Evolutionary conservation across 306 rosid species (phyloP).

Genomic region (Albizia julibrissin): DNA sequence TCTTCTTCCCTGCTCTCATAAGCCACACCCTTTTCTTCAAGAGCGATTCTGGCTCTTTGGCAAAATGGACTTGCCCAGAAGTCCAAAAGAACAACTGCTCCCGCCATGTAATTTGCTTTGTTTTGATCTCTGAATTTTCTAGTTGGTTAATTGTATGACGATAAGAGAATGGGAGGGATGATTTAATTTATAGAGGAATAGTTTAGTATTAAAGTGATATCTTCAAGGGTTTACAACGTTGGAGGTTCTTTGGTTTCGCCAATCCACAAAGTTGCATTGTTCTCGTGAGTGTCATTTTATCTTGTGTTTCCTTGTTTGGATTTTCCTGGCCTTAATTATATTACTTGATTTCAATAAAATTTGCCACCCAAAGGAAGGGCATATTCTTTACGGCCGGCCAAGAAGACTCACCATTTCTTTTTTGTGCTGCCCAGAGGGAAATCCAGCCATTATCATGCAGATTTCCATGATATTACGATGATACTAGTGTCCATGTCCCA

Average conservation of each 20-base stretch:
- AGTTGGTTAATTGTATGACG: neutral
- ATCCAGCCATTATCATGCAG: neutral
- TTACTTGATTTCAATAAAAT: neutral
- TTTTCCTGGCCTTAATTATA: neutral
- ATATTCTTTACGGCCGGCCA: neutral
- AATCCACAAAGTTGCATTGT: neutral
- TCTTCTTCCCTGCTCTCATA: constrained; percentile 43
- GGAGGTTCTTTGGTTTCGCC: neutral
- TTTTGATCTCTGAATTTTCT: neutral
- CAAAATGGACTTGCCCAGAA: constrained; percentile 53
- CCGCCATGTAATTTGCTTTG: constrained; percentile 35
- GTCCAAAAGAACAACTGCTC: constrained; percentile 37
- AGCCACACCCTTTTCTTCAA: constrained; percentile 58
- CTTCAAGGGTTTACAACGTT: neutral
- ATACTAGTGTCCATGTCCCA: too few relatives aligned
- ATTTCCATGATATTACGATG: too few relatives aligned
- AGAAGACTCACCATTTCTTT: too few relatives aligned
- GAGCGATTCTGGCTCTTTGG: constrained; percentile 56
- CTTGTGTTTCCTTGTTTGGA: neutral
- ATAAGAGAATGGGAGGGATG: neutral
- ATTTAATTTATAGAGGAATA: neutral
- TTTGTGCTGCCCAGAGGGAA: neutral
- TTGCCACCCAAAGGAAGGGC: neutral
- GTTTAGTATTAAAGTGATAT: neutral
- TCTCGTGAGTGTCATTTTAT: neutral